Evolutionary conservation across 1,284 basidiomycete genomes (phyloP).

Genomic region (Trichosporon ovoides): DNA sequence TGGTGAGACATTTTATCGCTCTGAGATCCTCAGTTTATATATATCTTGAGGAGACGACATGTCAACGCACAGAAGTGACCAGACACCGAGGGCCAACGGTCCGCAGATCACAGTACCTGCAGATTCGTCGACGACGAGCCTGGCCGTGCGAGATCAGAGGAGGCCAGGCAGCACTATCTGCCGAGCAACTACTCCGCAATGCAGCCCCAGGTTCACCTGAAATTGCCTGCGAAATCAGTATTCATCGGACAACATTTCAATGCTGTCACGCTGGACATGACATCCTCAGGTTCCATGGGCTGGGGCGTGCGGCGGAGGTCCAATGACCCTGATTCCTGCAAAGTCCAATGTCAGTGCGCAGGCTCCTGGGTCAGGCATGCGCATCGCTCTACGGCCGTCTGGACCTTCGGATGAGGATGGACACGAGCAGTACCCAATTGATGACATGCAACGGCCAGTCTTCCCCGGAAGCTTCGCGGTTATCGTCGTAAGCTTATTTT

Average conservation of each 20-base stretch:
- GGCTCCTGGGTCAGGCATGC: too few species aligned
- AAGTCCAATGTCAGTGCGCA: too few species aligned
- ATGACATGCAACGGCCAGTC: too few species aligned
- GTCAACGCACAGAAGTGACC: neutral
- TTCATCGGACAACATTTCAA: neutral
- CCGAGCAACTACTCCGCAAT: neutral
- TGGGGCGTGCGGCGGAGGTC: neutral
- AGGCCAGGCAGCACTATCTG: neutral
- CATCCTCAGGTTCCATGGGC: neutral
- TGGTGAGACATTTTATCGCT: neutral
- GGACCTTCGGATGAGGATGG: too few species aligned
- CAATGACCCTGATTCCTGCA: neutral
- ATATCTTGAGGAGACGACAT: neutral
- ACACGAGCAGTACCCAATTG: too few species aligned
- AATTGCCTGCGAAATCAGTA: neutral
- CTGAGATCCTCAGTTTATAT: neutral
- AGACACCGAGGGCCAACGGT: too few species aligned
- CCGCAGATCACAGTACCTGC: neutral
- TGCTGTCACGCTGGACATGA: conserved; percentile 3
- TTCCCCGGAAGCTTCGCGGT: too few species aligned
- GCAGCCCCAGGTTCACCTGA: neutral
- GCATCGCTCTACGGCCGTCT: too few species aligned
- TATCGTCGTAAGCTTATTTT: too few species aligned
- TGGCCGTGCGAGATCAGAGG: neutral
- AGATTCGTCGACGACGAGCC: neutral